A percentile compares a stretch with the other conserved stretches of the same genome.
Evolutionary conservation across 169 alveolate genomes (phyloP).

Genomic region (Eimeria praecox): DNA sequence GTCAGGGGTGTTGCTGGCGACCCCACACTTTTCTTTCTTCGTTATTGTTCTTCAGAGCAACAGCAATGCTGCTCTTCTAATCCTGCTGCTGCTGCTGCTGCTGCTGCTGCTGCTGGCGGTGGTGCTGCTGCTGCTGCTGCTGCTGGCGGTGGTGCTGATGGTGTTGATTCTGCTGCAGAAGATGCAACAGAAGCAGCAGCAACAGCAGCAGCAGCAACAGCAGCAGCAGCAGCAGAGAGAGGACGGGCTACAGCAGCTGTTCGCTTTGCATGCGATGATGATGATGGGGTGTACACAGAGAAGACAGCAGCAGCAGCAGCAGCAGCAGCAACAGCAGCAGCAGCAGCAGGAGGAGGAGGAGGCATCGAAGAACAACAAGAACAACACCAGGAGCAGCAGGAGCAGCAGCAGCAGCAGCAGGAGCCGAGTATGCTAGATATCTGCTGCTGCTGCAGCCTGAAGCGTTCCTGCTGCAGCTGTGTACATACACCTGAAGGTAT

Average conservation of each 20-base stretch:
- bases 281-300: too few relatives aligned
- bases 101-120: conserved; percentile 49
- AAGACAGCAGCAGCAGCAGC: too few relatives aligned
- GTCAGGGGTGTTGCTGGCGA: conserved; percentile 19
- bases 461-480: conserved; percentile 74
- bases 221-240: not conserved
- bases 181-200: not conserved
- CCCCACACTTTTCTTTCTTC: conserved; percentile 42
- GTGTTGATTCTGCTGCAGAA: conserved; percentile 40
- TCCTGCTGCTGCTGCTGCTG: conserved; percentile 24
- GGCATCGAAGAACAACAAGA: too few relatives aligned
- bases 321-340: too few relatives aligned
- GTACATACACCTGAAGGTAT: not conserved
- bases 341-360: too few relatives aligned
- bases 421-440: too few relatives aligned
- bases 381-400: too few relatives aligned
- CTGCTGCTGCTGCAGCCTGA: too few relatives aligned
- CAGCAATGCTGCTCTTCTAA: not conserved
- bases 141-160: too few relatives aligned
- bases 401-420: too few relatives aligned
- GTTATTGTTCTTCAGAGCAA: conserved; percentile 2
- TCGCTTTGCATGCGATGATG: conserved; percentile 54
- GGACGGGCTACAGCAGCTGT: not conserved
- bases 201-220: not conserved
- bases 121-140: conserved; percentile 41